These are phyloP conservation scores for Penicillium crustosum DNA, from an alignment of 2,329 filamentous ascomycete genomes.

Conservation along the genomic window DNA sequence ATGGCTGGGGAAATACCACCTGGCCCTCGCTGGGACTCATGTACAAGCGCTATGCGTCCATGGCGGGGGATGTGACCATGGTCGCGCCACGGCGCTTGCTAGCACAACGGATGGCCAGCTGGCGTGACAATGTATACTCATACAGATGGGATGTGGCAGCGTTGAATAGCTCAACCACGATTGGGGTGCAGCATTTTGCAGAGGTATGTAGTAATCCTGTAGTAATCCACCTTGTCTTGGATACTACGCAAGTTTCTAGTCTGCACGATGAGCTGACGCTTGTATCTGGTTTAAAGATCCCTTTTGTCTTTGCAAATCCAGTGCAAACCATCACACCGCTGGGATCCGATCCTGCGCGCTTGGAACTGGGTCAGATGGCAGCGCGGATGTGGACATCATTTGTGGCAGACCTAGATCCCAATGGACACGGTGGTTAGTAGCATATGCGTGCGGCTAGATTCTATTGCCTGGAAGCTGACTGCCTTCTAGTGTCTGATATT, in stretches of 20 bases:
- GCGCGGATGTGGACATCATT: slow-evolving; percentile 38
- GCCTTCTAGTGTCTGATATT: slow-evolving; percentile 20
- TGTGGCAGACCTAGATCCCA: slow-evolving; percentile 29
- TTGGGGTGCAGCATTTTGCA: slow-evolving; percentile 34
- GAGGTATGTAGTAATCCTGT: slow-evolving; percentile 21
- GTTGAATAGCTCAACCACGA: slow-evolving; percentile 26
- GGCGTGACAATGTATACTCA: slow-evolving; percentile 23
- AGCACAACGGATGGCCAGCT: slow-evolving; percentile 26
- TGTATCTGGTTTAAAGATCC: slow-evolving; percentile 23
- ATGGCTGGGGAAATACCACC: slow-evolving; percentile 35
- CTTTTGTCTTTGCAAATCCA: slow-evolving; percentile 35
- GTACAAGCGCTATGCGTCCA: slow-evolving; percentile 35
- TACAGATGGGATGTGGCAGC: slow-evolving; percentile 35
- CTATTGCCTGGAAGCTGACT: neutral
- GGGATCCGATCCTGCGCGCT: slow-evolving; percentile 25
- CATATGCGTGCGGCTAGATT: neutral
- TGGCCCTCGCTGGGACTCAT: slow-evolving; percentile 29
- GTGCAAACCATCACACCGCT: slow-evolving; percentile 30
- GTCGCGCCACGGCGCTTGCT: slow-evolving; percentile 31
- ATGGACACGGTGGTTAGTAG: slow-evolving; percentile 29
- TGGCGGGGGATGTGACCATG: slow-evolving; percentile 34
- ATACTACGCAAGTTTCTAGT: neutral
- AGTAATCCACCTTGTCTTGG: neutral
- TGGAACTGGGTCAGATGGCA: slow-evolving; percentile 30
- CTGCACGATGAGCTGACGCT: neutral